phyloP scores from a whole-genome alignment of 352 stramenopile species.

The Globisporangium parvum region DNA sequence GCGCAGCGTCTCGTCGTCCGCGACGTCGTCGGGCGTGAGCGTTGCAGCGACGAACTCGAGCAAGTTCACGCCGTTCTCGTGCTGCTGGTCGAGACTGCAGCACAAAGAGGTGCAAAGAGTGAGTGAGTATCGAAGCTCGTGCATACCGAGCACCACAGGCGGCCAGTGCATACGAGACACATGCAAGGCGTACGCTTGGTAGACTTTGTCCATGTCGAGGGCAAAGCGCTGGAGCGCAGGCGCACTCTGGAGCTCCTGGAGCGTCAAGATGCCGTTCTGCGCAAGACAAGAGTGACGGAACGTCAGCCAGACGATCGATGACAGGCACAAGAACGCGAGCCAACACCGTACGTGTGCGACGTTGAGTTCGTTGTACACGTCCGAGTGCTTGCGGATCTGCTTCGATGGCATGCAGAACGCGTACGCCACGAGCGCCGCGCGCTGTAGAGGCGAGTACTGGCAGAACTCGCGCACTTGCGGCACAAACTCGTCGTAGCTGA shows the following conservation, averaged over 20 bases:
- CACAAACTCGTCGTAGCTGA: constrained; percentile 57
- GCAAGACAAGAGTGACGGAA: too few species aligned
- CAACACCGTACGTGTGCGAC: too few species aligned
- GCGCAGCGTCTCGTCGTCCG: constrained; percentile 45
- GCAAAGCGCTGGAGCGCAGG: constrained; percentile 44
- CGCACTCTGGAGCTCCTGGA: constrained; percentile 53
- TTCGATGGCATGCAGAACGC: constrained; percentile 67
- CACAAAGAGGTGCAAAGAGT: neutral
- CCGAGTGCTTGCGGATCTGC: constrained; percentile 41
- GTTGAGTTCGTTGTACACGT: constrained; percentile 80
- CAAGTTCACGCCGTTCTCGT: constrained; percentile 68
- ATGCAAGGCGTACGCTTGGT: constrained; percentile 30
- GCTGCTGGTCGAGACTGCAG: constrained; percentile 59
- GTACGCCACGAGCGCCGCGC: constrained; percentile 56
- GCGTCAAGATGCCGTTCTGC: constrained; percentile 63
- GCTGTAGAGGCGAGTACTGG: constrained; percentile 53
- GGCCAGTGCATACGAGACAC: too few species aligned
- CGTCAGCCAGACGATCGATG: too few species aligned
- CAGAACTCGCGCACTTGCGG: constrained; percentile 62
- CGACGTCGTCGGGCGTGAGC: constrained; percentile 48
- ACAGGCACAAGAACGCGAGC: too few species aligned
- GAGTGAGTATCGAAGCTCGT: too few species aligned
- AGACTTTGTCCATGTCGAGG: constrained; percentile 65
- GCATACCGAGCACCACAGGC: too few species aligned
- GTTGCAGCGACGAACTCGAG: constrained; percentile 77